Conservation (phyloP, 371 early-diverging fungal species). For the Mucor circinelloides region DNA sequence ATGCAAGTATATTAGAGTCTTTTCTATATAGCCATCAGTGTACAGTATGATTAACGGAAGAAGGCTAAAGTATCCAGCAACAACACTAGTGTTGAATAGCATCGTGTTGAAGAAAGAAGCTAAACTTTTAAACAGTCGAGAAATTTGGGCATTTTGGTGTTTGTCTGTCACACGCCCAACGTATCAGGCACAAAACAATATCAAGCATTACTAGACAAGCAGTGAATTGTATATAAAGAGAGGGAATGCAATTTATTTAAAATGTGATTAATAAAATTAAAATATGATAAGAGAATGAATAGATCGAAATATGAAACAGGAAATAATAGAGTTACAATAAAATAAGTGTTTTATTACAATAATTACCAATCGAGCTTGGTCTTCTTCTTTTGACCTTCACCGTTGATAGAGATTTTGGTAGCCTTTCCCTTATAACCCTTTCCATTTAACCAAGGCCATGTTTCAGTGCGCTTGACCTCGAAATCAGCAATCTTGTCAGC, state of each 20-base stretch:
- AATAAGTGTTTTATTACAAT: background rate
- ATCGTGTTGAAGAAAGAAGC: background rate
- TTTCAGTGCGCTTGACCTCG: conserved; percentile 51
- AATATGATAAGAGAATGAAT: background rate
- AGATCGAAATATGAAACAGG: background rate
- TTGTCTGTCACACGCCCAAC: too few species aligned
- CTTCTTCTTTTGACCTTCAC: conserved; percentile 33
- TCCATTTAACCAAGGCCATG: conserved; percentile 72
- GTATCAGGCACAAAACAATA: too few species aligned
- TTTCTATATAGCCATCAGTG: background rate
- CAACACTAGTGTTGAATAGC: conserved; percentile 1
- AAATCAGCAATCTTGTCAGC: conserved; percentile 52
- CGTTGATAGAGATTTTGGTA: conserved; percentile 33
- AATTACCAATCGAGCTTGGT: conserved; percentile 53
- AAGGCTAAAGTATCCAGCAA: conserved; percentile 4
- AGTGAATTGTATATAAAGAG: too few species aligned
- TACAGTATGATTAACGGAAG: background rate
- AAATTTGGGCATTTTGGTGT: too few species aligned
- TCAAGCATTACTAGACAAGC: too few species aligned
- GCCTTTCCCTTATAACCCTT: conserved; percentile 46
- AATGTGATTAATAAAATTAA: background rate
- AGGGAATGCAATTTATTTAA: too few species aligned
- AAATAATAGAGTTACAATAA: background rate
- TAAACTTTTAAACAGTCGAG: too few species aligned
- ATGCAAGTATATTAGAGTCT: conserved; percentile 31